Evolutionary conservation across 1,284 basidiomycete species (phyloP).

Genomic region (Tremellales sp.): DNA sequence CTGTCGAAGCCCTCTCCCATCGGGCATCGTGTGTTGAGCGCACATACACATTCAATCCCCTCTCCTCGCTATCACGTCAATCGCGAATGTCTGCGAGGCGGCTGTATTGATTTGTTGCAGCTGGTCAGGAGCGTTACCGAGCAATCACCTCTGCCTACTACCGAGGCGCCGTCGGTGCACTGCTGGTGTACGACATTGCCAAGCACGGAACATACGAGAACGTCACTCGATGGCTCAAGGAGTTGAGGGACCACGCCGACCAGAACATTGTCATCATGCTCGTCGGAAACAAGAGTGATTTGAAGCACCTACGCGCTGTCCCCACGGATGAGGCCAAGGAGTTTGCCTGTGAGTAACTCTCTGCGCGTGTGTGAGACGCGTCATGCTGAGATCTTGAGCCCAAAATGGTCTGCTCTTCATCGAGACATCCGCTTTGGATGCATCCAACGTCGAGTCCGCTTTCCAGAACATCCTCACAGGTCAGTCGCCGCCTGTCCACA

Average conservation of each 20-base stretch:
- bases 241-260: constrained; percentile 89
- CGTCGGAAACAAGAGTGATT: constrained; percentile 94
- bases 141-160: constrained; percentile 99
- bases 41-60: too few species aligned
- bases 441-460: constrained; percentile 92
- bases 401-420: constrained; percentile 91
- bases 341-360: constrained; percentile 64
- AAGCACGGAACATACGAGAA: constrained; percentile 96
- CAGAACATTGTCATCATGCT: constrained; percentile 93
- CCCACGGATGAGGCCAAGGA: constrained; percentile 87
- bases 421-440: constrained; percentile 98
- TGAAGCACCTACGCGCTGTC: constrained; percentile 93
- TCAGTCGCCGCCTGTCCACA: constrained; percentile 48
- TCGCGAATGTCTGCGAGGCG: not conserved
- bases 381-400: constrained; percentile 45
- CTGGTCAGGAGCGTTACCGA: constrained; percentile 97
- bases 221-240: constrained; percentile 97
- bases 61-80: not conserved
- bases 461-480: constrained; percentile 97
- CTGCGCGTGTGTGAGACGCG: not conserved
- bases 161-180: constrained; percentile 91
- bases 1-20: too few species aligned
- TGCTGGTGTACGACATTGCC: constrained; percentile 88
- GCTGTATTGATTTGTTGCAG: constrained; percentile 49
- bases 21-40: too few species aligned